These are phyloP conservation scores for Verbascum thapsus DNA, from an alignment of 257 asterid genomes.

Conservation along the genomic window DNA sequence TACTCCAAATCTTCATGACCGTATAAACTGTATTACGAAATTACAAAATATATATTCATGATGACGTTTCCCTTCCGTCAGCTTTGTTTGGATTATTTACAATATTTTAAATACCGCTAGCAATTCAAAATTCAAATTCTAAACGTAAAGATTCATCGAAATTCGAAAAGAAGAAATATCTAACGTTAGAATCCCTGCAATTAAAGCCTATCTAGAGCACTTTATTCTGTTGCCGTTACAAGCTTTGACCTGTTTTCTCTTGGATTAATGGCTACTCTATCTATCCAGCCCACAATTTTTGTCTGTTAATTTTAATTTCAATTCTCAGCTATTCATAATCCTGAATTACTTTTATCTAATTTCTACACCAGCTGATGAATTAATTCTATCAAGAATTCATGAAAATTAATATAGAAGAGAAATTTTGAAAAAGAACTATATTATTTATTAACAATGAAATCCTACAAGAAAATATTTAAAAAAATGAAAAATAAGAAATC, in stretches of 20 bases:
- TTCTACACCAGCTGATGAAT: no score
- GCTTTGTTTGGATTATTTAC: background rate
- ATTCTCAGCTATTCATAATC: no score
- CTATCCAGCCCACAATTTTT: background rate
- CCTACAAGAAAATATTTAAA: background rate
- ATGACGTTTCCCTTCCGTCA: background rate
- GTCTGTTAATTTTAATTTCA: background rate
- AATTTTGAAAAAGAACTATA: constrained; percentile 6
- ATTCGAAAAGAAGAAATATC: background rate
- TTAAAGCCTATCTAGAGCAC: background rate
- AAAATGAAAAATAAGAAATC: background rate
- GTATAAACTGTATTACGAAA: no score
- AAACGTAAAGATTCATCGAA: constrained; percentile 25
- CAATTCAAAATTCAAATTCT: constrained; percentile 31
- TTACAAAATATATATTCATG: background rate
- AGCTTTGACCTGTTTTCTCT: constrained; percentile 17
- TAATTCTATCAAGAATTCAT: constrained; percentile 9
- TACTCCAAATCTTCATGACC: no score
- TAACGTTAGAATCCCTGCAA: no score
- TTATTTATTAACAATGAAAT: constrained; percentile 32
- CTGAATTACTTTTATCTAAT: no score
- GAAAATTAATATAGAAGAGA: background rate
- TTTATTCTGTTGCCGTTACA: background rate
- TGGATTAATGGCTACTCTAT: background rate
- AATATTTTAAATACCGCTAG: constrained; percentile 21